Evolutionary conservation across 2,329 filamentous ascomycete genomes (phyloP).

Genomic region (Trichoderma sp.): DNA sequence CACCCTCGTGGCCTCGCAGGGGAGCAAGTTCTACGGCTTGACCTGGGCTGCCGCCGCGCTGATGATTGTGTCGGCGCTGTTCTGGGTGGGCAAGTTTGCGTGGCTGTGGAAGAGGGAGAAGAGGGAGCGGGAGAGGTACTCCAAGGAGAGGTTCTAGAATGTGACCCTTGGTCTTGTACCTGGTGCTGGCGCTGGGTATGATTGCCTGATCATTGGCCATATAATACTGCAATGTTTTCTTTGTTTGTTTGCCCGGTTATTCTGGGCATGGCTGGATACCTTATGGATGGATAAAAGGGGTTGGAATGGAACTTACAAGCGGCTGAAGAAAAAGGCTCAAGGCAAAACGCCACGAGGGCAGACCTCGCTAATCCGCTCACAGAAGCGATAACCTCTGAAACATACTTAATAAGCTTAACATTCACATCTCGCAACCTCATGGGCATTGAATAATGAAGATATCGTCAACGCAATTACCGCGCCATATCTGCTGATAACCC

Average conservation of each 20-base stretch:
- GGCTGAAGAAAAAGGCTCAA: background rate
- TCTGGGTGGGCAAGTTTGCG: constrained; percentile 46
- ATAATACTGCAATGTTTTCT: background rate
- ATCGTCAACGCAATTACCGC: background rate
- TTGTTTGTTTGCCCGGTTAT: constrained; percentile 9
- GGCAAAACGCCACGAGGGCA: constrained; percentile 6
- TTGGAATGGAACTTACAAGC: too few relatives aligned
- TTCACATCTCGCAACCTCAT: background rate
- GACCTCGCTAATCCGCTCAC: constrained; percentile 11
- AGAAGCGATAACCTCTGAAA: constrained; percentile 1
- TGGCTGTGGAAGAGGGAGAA: constrained; percentile 27
- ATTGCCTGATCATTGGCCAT: background rate
- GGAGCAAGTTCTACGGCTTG: constrained; percentile 49
- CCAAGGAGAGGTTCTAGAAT: constrained; percentile 38
- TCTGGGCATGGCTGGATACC: background rate
- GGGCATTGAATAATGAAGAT: too few relatives aligned
- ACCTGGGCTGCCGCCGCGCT: constrained; percentile 52
- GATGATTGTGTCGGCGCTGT: constrained; percentile 46
- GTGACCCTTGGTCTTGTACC: background rate
- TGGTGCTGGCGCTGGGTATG: constrained; percentile 22
- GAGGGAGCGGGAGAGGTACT: constrained; percentile 32
- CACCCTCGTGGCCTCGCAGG: constrained; percentile 49
- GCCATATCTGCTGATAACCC: background rate
- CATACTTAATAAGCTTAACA: background rate
- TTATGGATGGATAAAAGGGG: background rate